These are phyloP conservation scores for Diaporthe velutina DNA, from an alignment of 2,329 filamentous ascomycete species.

Conservation along the genomic window DNA sequence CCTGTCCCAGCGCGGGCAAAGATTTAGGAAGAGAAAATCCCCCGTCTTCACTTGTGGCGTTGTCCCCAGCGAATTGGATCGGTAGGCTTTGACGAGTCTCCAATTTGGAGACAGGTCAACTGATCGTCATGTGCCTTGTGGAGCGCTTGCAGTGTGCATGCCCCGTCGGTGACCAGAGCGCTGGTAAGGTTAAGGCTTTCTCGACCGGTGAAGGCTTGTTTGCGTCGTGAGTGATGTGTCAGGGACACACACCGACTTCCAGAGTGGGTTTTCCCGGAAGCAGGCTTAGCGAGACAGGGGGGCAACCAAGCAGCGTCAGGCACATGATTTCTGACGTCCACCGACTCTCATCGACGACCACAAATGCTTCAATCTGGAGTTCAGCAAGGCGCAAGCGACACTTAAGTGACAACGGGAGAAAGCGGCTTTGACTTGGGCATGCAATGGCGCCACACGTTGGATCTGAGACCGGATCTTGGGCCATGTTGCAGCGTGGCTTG, in stretches of 20 bases:
- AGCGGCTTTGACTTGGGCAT: background rate
- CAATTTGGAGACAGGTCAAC: slow-evolving; percentile 27
- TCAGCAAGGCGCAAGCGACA: background rate
- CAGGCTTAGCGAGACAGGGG: slow-evolving; percentile 28
- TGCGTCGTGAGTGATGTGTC: slow-evolving; percentile 35
- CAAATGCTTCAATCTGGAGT: background rate
- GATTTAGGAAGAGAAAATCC: background rate
- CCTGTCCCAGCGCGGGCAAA: slow-evolving; percentile 12
- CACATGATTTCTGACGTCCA: slow-evolving; percentile 2
- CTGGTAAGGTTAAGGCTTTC: slow-evolving; percentile 28
- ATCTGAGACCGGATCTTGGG: slow-evolving; percentile 15
- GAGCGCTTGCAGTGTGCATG: slow-evolving; percentile 6
- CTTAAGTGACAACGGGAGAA: background rate
- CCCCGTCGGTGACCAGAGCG: slow-evolving; percentile 32
- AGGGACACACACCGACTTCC: slow-evolving; percentile 31
- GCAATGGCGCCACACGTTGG: background rate
- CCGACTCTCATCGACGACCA: background rate
- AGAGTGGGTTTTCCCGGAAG: slow-evolving; percentile 23
- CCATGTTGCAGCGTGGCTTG: slow-evolving; percentile 16
- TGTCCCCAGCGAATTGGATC: background rate
- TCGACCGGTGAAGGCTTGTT: slow-evolving; percentile 37
- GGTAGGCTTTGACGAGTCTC: slow-evolving; percentile 4
- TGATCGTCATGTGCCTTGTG: slow-evolving; percentile 17
- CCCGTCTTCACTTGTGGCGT: background rate
- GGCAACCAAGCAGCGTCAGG: slow-evolving; percentile 9